Conservation (phyloP, 768 basidiomycete species). For the Kwoniella shandongensis region DNA sequence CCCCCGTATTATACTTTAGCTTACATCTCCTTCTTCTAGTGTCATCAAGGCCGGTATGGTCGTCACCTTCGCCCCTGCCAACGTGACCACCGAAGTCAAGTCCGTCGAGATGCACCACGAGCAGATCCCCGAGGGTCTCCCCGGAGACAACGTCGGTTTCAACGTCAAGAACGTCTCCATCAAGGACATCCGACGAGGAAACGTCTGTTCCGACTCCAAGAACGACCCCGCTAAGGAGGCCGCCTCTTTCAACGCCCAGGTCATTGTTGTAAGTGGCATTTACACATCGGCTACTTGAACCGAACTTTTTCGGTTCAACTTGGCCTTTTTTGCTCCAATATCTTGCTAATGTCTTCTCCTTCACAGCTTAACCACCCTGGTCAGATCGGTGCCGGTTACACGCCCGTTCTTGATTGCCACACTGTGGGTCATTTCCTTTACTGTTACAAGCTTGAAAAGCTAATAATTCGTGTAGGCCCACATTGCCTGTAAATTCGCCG, state of each 20-base stretch:
- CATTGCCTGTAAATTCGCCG: constrained; percentile 99
- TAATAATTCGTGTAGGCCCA: constrained; percentile 70
- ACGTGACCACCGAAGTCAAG: constrained; percentile 99
- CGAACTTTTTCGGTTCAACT: no score
- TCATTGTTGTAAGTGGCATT: constrained; percentile 66
- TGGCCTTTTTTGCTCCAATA: no score
- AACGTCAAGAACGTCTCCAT: constrained; percentile 99
- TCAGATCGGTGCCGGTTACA: constrained; percentile 88
- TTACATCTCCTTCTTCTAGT: constrained; percentile 60
- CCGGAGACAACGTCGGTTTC: constrained; percentile 99
- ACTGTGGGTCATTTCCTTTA: constrained; percentile 55
- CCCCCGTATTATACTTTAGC: not conserved
- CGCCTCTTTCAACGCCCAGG: constrained; percentile 82
- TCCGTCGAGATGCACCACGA: constrained; percentile 86
- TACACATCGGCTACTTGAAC: not conserved
- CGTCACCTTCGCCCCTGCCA: constrained; percentile 91
- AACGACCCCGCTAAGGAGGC: constrained; percentile 86
- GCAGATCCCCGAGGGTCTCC: constrained; percentile 86
- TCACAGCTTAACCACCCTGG: constrained; percentile 90
- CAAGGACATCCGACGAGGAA: constrained; percentile 99
- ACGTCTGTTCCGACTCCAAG: constrained; percentile 99
- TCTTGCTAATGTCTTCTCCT: no score
- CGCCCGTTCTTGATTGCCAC: constrained; percentile 91
- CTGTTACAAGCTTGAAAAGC: not conserved
- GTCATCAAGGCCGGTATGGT: constrained; percentile 99